Conservation (phyloP, 768 basidiomycete genomes). For the Boletus coccyginus region DNA sequence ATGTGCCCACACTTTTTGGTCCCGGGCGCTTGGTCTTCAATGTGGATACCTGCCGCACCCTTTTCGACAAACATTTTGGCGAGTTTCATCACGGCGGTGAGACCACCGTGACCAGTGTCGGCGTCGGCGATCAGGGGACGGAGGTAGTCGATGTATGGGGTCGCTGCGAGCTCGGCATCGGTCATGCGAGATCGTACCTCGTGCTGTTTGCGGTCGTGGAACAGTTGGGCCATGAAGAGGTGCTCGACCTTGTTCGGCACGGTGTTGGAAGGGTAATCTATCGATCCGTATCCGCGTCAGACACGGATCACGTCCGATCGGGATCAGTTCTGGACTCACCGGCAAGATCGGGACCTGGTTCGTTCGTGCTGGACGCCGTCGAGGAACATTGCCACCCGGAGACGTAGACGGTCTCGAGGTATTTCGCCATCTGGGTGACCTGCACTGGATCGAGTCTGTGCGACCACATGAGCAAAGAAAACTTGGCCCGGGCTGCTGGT, state of each 20-base stretch:
- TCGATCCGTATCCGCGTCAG: background rate
- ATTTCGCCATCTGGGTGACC: constrained; percentile 97
- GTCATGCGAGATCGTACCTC: constrained; percentile 72
- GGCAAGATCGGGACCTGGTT: constrained; percentile 98
- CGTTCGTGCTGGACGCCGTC: constrained; percentile 90
- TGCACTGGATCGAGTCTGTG: constrained; percentile 95
- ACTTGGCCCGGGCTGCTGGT: background rate
- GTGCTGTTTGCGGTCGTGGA: constrained; percentile 97
- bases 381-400: constrained; percentile 96
- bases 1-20: constrained; percentile 97
- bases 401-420: constrained; percentile 98
- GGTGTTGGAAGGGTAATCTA: constrained; percentile 98
- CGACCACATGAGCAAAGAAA: constrained; percentile 21
- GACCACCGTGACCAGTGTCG: constrained; percentile 96
- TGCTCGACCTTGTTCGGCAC: constrained; percentile 99
- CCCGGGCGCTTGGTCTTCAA: constrained; percentile 97
- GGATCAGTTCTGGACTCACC: constrained; percentile 43
- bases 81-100: constrained; percentile 98
- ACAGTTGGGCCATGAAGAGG: constrained; percentile 95
- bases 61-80: constrained; percentile 99
- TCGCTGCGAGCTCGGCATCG: constrained; percentile 65
- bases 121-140: constrained; percentile 96
- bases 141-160: constrained; percentile 81
- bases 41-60: constrained; percentile 95
- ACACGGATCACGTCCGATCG: background rate